Evolutionary conservation across 768 basidiomycete species (phyloP), one percentile per base, ranked within the genome.

Genomic region (Obba rivulosa): DNA sequence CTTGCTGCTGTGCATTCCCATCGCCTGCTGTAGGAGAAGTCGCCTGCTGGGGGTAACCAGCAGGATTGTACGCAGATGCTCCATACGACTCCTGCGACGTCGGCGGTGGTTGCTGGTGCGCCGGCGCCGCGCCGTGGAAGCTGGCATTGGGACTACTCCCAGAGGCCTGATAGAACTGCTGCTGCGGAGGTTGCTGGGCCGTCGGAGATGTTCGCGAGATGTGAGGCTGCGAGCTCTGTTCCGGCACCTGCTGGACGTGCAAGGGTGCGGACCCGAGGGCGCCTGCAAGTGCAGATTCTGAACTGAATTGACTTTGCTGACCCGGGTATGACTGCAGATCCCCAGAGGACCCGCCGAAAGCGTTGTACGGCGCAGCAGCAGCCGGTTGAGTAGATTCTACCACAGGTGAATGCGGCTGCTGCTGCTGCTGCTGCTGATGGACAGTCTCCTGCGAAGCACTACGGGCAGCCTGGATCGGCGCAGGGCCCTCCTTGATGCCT

Each of bases 401-500:
- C 5, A 31, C 28, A 13, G 28, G 28, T 13, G 28, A 31, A 31
- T 31, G 49, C 11, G 14, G 36, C 38, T 8, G 39, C 39, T 10
- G 20, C 41, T 40, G 45, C 34, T 8, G 17, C 40, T 22, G 13
- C 45, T 39, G 22, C 43, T 41, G 8, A 8, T 47, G 34, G 48
- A 54, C 46, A n/a, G 43, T 47, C 17, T 42, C 23, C 41, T 43
- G 46, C 46, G 57, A 40, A 43, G 36, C 16, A 38, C 28, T 36
- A 20, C 2, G 57, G 2, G 49, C 46, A 14, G 36, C 43, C 25
- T 48, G 38, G 3, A 44, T 8, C 9, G 52, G 24, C 11, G 58
- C 25, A 11, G 62, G 57, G 4, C 55, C 64, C 45, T 79, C 80
- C 56, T 78, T 83, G 38, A 91, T 72, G 2, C 87, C 88, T 7